A percentile compares a stretch with the other conserved stretches of the same genome.
phyloP scores from a whole-genome alignment of 306 rosid genomes.

The Corylus americana region DNA sequence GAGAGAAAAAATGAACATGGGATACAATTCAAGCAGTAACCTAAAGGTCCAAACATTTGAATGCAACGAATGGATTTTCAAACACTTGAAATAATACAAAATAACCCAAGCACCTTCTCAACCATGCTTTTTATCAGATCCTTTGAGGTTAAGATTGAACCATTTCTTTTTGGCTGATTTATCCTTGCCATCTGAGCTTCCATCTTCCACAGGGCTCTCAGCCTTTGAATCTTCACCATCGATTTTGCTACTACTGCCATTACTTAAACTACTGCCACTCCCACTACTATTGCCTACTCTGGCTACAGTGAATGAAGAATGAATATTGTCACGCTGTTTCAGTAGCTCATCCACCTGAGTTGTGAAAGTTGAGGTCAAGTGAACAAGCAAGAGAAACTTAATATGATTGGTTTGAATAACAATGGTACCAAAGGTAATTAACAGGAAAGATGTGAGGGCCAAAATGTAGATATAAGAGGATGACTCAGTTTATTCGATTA shows the following conservation, averaged over 20 bases:
- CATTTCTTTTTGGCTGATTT: slow-evolving; percentile 89
- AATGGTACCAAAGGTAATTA: neutral
- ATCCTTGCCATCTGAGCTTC: slow-evolving; percentile 86
- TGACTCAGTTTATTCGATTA: neutral
- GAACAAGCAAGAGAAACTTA: neutral
- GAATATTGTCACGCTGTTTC: slow-evolving; percentile 84
- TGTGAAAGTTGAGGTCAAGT: slow-evolving; percentile 15
- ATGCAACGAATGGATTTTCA: slow-evolving; percentile 29
- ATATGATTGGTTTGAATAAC: neutral
- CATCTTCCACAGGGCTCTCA: slow-evolving; percentile 80
- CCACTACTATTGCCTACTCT: slow-evolving; percentile 38
- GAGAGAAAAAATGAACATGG: slow-evolving; percentile 35
- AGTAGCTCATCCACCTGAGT: slow-evolving; percentile 95
- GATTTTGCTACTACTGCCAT: slow-evolving; percentile 75
- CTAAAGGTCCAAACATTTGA: slow-evolving; percentile 18
- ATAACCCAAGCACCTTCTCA: slow-evolving; percentile 32
- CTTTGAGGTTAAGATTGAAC: slow-evolving; percentile 80
- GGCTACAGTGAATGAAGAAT: slow-evolving; percentile 66
- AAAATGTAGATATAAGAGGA: neutral
- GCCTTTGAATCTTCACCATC: slow-evolving; percentile 60
- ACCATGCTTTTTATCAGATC: slow-evolving; percentile 59
- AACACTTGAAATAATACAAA: slow-evolving; percentile 23
- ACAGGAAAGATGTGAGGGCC: neutral
- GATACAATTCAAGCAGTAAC: slow-evolving; percentile 40
- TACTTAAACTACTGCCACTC: slow-evolving; percentile 52